A percentile compares a stretch with the other conserved stretches of the same genome.
phyloP scores from a whole-genome alignment of 1,139 yeast genomes.

The Pichia sp. region DNA sequence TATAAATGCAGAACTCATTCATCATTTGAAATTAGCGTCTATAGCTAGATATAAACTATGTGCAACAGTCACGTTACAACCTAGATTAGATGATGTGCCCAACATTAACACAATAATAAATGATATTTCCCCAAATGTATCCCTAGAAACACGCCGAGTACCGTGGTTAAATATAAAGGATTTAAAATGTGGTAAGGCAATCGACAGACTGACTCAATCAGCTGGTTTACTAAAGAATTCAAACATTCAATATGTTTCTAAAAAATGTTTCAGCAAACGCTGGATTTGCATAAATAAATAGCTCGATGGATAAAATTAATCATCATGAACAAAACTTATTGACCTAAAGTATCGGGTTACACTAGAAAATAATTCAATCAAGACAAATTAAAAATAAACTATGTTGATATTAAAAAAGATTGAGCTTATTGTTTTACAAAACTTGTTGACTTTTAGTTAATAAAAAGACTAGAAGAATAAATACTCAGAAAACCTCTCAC shows the following conservation, averaged over 20 bases:
- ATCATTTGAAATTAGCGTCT: constrained; percentile 30
- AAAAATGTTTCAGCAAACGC: constrained; percentile 10
- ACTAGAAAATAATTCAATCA: too few relatives aligned
- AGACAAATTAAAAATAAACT: too few relatives aligned
- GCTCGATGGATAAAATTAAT: too few relatives aligned
- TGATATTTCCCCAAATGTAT: constrained; percentile 8
- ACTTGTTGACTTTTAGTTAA: too few relatives aligned
- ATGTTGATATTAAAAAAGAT: too few relatives aligned
- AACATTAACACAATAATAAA: constrained; percentile 23
- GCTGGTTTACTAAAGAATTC: constrained; percentile 13
- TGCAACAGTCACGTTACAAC: constrained; percentile 43
- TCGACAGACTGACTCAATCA: constrained; percentile 4
- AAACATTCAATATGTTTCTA: constrained; percentile 15
- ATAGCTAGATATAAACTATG: constrained; percentile 40
- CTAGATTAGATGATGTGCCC: constrained; percentile 39
- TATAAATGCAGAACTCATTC: constrained; percentile 5
- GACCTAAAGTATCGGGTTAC: too few relatives aligned
- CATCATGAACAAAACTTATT: too few relatives aligned
- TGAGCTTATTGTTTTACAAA: too few relatives aligned
- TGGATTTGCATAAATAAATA: constrained; percentile 9
- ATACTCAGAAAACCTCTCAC: too few relatives aligned
- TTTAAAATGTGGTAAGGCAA: constrained; percentile 11
- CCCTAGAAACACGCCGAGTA: constrained; percentile 6
- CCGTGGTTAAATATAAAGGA: constrained; percentile 17
- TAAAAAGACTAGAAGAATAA: too few relatives aligned